Conservation (phyloP, 1,284 basidiomycete genomes). For the Ustilago lituana region DNA sequence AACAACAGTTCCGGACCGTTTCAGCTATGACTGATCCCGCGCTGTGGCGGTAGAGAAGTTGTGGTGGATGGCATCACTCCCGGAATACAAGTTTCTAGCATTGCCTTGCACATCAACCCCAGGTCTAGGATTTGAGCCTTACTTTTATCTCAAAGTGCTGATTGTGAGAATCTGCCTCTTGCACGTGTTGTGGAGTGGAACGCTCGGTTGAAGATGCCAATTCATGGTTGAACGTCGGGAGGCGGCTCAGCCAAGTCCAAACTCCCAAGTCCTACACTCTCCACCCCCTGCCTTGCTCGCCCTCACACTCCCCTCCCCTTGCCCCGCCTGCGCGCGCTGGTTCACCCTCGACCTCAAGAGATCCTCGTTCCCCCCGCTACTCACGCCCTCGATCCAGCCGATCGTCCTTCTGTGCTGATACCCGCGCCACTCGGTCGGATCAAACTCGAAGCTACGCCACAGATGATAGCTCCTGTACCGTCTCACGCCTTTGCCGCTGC, state of each 20-base stretch:
- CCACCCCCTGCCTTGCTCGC: slow-evolving; percentile 51
- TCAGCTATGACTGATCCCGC: slow-evolving; percentile 41
- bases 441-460: slow-evolving; percentile 84
- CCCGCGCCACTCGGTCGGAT: slow-evolving; percentile 77
- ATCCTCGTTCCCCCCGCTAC: slow-evolving; percentile 55
- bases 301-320: slow-evolving; percentile 7
- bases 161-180: too few species aligned
- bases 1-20: slow-evolving; percentile 57
- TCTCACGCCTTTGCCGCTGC: slow-evolving; percentile 71
- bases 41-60: too few species aligned
- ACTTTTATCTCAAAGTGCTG: too few species aligned
- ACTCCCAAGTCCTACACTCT: slow-evolving; percentile 63
- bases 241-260: slow-evolving; percentile 44
- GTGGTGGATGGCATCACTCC: too few species aligned
- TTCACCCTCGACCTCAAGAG: slow-evolving; percentile 33
- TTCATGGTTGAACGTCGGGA: too few species aligned
- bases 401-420: slow-evolving; percentile 93
- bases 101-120: too few species aligned
- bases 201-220: too few species aligned
- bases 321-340: not conserved
- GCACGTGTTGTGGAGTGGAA: too few species aligned
- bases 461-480: slow-evolving; percentile 75
- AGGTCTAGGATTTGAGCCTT: too few species aligned
- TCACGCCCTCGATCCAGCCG: slow-evolving; percentile 71
- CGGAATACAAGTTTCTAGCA: too few species aligned